A percentile compares a stretch with the other conserved stretches of the same genome.
Evolutionary conservation across 441 rosid genomes (phyloP).

Genomic region (Mallotus repandus): DNA sequence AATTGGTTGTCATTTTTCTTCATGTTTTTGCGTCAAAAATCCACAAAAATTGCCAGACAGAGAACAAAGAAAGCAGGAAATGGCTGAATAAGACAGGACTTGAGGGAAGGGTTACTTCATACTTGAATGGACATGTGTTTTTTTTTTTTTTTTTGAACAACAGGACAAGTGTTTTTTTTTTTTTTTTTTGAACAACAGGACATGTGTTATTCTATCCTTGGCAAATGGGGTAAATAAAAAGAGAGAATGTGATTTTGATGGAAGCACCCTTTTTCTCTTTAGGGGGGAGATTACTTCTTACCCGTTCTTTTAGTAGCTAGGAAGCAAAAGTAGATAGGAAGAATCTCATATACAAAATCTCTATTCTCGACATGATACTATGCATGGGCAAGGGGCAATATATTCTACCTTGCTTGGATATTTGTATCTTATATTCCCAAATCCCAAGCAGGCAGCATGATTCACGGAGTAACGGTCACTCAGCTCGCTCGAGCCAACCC

Average conservation of each 20-base stretch:
- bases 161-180: too few relatives aligned
- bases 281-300: not conserved
- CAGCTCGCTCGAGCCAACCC: too few relatives aligned
- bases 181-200: too few relatives aligned
- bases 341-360: not conserved
- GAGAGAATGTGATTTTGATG: not conserved
- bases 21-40: constrained; percentile 24
- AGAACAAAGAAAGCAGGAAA: not conserved
- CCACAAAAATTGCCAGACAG: not conserved
- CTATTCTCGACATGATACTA: not conserved
- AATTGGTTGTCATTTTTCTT: constrained; percentile 23
- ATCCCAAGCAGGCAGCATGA: not conserved
- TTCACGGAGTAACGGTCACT: too few relatives aligned
- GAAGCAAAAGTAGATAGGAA: constrained; percentile 10
- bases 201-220: constrained; percentile 24
- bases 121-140: constrained; percentile 7
- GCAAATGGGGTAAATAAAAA: constrained; percentile 22
- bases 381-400: not conserved
- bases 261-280: constrained; percentile 2
- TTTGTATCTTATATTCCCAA: constrained; percentile 17
- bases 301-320: not conserved
- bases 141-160: too few relatives aligned
- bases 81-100: not conserved
- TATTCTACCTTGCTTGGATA: constrained; percentile 24
- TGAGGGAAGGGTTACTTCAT: not conserved